These are phyloP conservation scores for Xerophyta viscosa DNA, from an alignment of 106 monocot genomes.

Conservation along the genomic window DNA sequence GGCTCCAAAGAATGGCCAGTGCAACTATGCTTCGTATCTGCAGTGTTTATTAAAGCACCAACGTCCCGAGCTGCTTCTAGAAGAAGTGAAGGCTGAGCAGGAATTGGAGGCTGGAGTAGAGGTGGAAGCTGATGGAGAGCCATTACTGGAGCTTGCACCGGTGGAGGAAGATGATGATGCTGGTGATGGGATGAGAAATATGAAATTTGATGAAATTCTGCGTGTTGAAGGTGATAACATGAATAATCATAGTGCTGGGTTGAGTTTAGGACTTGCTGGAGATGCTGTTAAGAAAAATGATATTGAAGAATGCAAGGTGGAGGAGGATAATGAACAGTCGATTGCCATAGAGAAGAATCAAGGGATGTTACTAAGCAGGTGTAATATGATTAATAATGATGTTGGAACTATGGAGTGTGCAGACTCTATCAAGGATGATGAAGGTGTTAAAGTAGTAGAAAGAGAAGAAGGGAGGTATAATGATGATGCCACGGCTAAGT, in stretches of 20 bases:
- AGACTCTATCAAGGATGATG: constrained; percentile 5
- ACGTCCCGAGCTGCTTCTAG: constrained; percentile 39
- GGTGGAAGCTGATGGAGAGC: constrained; percentile 1
- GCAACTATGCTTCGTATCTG: constrained; percentile 72
- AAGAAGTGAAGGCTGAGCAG: constrained; percentile 3
- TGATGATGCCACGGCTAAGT: constrained; percentile 34
- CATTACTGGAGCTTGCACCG: constrained; percentile 3
- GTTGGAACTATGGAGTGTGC: constrained; percentile 7
- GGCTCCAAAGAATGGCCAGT: constrained; percentile 46
- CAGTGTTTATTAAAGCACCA: constrained; percentile 69
- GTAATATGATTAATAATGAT: constrained; percentile 5
- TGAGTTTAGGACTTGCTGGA: constrained; percentile 22
- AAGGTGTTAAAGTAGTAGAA: constrained; percentile 13
- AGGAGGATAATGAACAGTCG: constrained; percentile 9
- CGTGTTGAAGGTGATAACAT: constrained; percentile 6
- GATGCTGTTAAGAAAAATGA: constrained; percentile 3
- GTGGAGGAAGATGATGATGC: constrained; percentile 36
- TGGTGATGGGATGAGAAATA: not conserved
- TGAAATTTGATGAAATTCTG: constrained; percentile 7
- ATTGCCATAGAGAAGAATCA: constrained; percentile 5
- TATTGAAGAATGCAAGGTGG: not conserved
- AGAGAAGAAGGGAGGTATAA: constrained; percentile 22
- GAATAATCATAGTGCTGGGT: constrained; percentile 8
- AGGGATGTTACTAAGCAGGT: constrained; percentile 14
- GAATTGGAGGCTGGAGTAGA: not conserved